Percentiles rank a stretch among this genome's conserved stretches.
Conservation (phyloP, 768 basidiomycete species). For the Lentinula edodes region DNA sequence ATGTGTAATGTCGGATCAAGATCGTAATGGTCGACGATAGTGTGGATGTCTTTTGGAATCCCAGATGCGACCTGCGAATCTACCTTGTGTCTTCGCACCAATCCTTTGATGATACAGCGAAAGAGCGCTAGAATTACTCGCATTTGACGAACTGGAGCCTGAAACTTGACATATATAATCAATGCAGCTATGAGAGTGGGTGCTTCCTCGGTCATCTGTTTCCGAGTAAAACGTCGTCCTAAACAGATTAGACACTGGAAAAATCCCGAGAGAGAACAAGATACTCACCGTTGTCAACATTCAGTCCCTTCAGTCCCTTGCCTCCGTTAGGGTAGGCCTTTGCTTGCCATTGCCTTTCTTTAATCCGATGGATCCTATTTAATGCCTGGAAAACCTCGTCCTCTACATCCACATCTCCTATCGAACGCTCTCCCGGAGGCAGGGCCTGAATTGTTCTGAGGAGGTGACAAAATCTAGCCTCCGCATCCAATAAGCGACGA, state of each 20-base stretch:
- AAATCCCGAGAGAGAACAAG: neutral
- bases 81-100: neutral
- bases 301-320: neutral
- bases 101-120: neutral
- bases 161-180: neutral
- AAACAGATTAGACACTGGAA: neutral
- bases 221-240: neutral
- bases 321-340: neutral
- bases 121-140: neutral
- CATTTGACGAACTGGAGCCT: neutral
- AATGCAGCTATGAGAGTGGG: neutral
- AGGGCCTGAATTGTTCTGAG: neutral
- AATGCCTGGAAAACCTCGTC: neutral
- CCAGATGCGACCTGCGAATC: neutral
- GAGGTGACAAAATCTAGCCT: neutral
- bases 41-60: neutral
- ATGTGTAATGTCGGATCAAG: neutral
- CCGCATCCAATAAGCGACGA: neutral
- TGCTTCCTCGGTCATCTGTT: neutral
- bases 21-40: neutral
- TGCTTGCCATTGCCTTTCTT: neutral
- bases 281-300: neutral
- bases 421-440: neutral
- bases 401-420: neutral
- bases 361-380: neutral